phyloP scores from a whole-genome alignment of 495 filamentous ascomycete genomes.

The Echria macrotheca region DNA sequence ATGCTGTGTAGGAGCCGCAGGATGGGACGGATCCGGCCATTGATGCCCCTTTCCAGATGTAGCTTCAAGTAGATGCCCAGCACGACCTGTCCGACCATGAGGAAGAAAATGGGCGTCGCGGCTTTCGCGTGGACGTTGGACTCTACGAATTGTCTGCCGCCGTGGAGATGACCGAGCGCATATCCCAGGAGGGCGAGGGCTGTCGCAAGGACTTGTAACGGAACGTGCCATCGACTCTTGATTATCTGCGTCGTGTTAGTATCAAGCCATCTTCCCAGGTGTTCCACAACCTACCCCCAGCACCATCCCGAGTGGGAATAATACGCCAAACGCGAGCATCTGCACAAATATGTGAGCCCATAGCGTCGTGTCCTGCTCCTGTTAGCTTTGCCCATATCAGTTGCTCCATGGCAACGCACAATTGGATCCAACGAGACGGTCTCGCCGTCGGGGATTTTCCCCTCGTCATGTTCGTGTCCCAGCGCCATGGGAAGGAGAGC shows the following conservation, averaged over 20 bases:
- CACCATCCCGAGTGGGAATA: constrained; percentile 95
- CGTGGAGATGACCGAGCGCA: constrained; percentile 85
- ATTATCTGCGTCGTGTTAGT: constrained; percentile 59
- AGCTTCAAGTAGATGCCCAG: constrained; percentile 85
- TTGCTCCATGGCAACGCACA: constrained; percentile 47
- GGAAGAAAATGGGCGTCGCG: constrained; percentile 70
- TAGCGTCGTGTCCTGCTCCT: constrained; percentile 67
- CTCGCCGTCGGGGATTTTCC: constrained; percentile 69
- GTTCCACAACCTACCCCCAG: background rate
- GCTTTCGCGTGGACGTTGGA: constrained; percentile 77
- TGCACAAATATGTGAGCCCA: constrained; percentile 95
- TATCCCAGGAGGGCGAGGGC: constrained; percentile 75
- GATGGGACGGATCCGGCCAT: constrained; percentile 68
- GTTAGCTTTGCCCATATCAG: constrained; percentile 13
- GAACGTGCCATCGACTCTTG: constrained; percentile 91
- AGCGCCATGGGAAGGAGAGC: constrained; percentile 9
- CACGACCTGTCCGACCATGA: constrained; percentile 69
- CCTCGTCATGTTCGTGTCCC: constrained; percentile 67
- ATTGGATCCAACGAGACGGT: constrained; percentile 77
- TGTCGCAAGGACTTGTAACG: constrained; percentile 71
- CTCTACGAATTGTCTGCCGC: constrained; percentile 76
- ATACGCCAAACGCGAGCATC: constrained; percentile 76
- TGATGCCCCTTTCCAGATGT: constrained; percentile 76
- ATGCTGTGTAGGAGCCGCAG: constrained; percentile 72
- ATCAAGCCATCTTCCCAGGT: constrained; percentile 46